Evolutionary conservation across 306 rosid species (phyloP).

Genomic region (Pyrus betulifolia): DNA sequence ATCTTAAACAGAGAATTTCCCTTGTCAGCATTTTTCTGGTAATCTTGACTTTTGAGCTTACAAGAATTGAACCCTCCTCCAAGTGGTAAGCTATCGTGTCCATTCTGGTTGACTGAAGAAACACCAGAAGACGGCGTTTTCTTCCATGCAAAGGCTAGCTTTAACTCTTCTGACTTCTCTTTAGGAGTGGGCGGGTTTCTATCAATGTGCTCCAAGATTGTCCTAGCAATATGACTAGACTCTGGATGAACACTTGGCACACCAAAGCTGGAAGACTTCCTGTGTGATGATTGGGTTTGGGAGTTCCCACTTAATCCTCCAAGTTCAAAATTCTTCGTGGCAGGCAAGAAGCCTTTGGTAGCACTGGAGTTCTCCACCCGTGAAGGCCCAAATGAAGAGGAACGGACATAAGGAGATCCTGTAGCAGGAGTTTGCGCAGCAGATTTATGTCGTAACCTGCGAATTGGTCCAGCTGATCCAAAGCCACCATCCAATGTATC

Average conservation of each 20-base stretch:
- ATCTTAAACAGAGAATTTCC: slow-evolving; percentile 30
- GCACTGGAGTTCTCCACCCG: slow-evolving; percentile 23
- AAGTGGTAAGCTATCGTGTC: slow-evolving; percentile 24
- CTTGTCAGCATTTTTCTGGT: slow-evolving; percentile 27
- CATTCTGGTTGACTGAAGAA: slow-evolving; percentile 31
- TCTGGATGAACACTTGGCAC: slow-evolving; percentile 49
- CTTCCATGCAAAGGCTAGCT: slow-evolving; percentile 56
- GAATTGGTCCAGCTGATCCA: slow-evolving; percentile 78
- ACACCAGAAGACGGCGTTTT: slow-evolving; percentile 38
- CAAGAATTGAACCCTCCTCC: slow-evolving; percentile 19
- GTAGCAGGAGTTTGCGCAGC: slow-evolving; percentile 37
- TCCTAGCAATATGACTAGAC: slow-evolving; percentile 68
- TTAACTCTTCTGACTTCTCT: slow-evolving; percentile 69
- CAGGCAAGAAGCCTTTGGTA: slow-evolving; percentile 34
- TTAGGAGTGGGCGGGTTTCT: slow-evolving; percentile 69
- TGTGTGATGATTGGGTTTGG: slow-evolving; percentile 15
- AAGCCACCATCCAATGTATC: slow-evolving; percentile 40
- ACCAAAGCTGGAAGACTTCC: slow-evolving; percentile 32
- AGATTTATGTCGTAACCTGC: slow-evolving; percentile 41
- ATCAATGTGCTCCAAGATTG: slow-evolving; percentile 75
- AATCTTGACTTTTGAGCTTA: slow-evolving; percentile 22
- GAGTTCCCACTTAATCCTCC: slow-evolving; percentile 25
- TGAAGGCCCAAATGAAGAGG: slow-evolving; percentile 29
- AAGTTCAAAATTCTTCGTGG: slow-evolving; percentile 27
- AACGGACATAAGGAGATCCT: slow-evolving; percentile 29